Percentiles rank a stretch among this genome's conserved stretches.
Conservation (phyloP, 495 filamentous ascomycete genomes). For the Lasiosphaeria miniovina region DNA sequence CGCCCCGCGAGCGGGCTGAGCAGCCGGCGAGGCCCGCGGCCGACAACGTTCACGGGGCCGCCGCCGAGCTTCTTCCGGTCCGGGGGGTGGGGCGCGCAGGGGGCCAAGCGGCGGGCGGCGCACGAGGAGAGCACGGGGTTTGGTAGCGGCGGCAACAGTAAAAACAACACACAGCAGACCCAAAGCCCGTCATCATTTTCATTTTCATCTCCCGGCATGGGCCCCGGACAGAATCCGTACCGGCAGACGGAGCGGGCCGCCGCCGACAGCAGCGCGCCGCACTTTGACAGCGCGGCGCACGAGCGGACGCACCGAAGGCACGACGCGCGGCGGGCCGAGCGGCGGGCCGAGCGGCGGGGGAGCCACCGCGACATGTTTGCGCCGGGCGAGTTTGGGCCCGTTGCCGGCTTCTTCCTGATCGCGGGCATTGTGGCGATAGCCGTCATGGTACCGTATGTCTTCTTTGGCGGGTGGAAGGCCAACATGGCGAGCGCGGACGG, state of each 20-base stretch:
- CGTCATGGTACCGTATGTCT: constrained; percentile 33
- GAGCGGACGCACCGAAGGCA: constrained; percentile 53
- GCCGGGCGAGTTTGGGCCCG: neutral
- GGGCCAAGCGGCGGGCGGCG: constrained; percentile 45
- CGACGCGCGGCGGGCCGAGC: constrained; percentile 34
- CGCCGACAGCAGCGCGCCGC: constrained; percentile 63
- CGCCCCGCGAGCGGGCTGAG: constrained; percentile 77
- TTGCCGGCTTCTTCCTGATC: constrained; percentile 16
- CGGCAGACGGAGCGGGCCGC: constrained; percentile 21
- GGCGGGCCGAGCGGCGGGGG: constrained; percentile 8
- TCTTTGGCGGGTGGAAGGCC: constrained; percentile 23
- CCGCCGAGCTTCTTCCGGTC: constrained; percentile 83
- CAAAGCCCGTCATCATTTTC: neutral
- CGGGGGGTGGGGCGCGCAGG: constrained; percentile 66
- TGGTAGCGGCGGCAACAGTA: constrained; percentile 13
- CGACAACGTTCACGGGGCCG: constrained; percentile 67
- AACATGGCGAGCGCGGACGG: neutral
- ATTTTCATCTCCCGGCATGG: constrained; percentile 32
- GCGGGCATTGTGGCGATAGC: constrained; percentile 37
- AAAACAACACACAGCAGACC: neutral
- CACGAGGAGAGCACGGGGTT: constrained; percentile 40
- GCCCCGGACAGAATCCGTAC: constrained; percentile 42
- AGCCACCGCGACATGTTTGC: neutral
- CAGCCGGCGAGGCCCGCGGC: constrained; percentile 53
- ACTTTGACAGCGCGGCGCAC: constrained; percentile 63